phyloP scores from a whole-genome alignment of 129 eudicot genomes.

The carrot (Daucus carota) region DNA sequence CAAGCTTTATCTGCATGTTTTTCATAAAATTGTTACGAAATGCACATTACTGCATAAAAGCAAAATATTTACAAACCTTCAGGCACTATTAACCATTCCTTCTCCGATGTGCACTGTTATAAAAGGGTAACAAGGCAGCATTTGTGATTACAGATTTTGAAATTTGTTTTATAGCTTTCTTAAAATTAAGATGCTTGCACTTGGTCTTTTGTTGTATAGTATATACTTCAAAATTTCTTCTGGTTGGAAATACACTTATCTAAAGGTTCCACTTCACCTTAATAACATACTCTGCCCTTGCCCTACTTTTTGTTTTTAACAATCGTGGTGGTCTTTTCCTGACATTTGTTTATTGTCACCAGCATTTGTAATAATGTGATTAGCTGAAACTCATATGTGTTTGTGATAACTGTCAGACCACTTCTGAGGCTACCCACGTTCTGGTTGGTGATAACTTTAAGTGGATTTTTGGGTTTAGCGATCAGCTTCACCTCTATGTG shows the following conservation, averaged over 20 bases:
- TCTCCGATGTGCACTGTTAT: background rate
- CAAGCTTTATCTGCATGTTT: background rate
- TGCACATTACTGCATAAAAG: background rate
- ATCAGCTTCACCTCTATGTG: slow-evolving; percentile 99
- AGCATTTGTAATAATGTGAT: background rate
- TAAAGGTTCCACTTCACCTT: background rate
- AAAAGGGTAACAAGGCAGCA: background rate
- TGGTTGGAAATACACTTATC: background rate
- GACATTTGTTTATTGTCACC: background rate
- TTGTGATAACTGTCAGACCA: slow-evolving; percentile 50
- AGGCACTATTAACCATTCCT: background rate
- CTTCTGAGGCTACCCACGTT: slow-evolving; percentile 74
- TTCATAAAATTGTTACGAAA: background rate
- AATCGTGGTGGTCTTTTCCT: background rate
- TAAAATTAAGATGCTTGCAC: background rate
- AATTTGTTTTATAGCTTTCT: background rate
- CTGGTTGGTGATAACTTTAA: slow-evolving; percentile 93
- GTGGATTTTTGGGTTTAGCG: slow-evolving; percentile 93
- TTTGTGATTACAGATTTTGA: background rate
- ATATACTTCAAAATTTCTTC: background rate
- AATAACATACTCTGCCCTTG: background rate
- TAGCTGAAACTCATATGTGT: slow-evolving; percentile 5
- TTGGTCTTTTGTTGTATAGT: background rate
- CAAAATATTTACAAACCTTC: background rate
- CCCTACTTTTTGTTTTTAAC: background rate